A percentile compares a stretch with the other conserved stretches of the same genome.
phyloP scores from a whole-genome alignment of 768 basidiomycete species.

The Podaxis carcinomalis region DNA sequence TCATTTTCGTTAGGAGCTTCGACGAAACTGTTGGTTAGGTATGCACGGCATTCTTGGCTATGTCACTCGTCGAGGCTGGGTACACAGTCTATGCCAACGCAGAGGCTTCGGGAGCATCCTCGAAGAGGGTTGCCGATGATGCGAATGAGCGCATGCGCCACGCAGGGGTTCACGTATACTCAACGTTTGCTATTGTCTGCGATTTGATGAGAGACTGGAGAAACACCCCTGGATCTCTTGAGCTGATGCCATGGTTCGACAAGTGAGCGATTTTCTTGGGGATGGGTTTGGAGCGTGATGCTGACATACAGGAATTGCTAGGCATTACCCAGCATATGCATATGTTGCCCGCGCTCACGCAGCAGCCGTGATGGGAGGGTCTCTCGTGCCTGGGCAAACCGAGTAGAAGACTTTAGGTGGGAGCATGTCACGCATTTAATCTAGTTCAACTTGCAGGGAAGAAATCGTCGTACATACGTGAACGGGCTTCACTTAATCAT shows the following conservation, averaged over 20 bases:
- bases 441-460: background rate
- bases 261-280: conserved; percentile 25
- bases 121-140: conserved; percentile 34
- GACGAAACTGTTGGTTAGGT: conserved; percentile 25
- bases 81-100: conserved; percentile 45
- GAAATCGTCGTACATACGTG: too few relatives aligned
- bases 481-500: too few relatives aligned
- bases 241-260: conserved; percentile 42
- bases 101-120: conserved; percentile 42
- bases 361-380: conserved; percentile 20
- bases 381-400: conserved; percentile 16
- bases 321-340: conserved; percentile 23
- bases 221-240: conserved; percentile 36
- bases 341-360: conserved; percentile 24
- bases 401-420: conserved; percentile 13
- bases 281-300: background rate
- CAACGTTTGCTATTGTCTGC: conserved; percentile 36
- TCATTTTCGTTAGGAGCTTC: background rate
- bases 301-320: background rate
- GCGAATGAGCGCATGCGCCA: conserved; percentile 46
- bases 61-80: conserved; percentile 41
- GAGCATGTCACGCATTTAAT: too few relatives aligned
- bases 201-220: conserved; percentile 53
- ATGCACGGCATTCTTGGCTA: conserved; percentile 44
- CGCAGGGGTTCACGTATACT: conserved; percentile 42